These are phyloP conservation scores for Penicillium sp. DNA, from an alignment of 2,329 filamentous ascomycete genomes.

Conservation along the genomic window DNA sequence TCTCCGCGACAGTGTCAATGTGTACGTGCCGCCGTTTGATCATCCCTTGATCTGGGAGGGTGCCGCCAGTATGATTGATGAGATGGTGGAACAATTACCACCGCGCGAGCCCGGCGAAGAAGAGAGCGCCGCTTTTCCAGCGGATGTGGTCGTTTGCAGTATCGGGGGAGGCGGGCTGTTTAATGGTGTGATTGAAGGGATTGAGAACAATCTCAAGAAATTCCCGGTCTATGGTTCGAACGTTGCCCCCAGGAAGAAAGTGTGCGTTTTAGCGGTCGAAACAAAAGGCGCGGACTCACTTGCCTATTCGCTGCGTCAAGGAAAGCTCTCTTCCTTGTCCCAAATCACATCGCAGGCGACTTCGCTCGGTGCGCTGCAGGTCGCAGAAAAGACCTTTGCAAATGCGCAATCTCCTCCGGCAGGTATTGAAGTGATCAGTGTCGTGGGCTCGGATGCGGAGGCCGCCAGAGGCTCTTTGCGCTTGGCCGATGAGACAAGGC, in stretches of 20 bases:
- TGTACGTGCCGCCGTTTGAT: slow-evolving; percentile 37
- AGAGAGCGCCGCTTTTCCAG: slow-evolving; percentile 27
- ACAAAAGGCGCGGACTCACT: slow-evolving; percentile 67
- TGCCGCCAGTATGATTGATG: slow-evolving; percentile 29
- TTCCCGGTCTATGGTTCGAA: background rate
- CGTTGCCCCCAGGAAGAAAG: slow-evolving; percentile 6
- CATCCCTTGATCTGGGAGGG: slow-evolving; percentile 35
- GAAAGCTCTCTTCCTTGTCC: slow-evolving; percentile 53
- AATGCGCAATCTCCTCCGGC: slow-evolving; percentile 46
- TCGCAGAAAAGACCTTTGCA: slow-evolving; percentile 59
- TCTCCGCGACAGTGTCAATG: slow-evolving; percentile 15
- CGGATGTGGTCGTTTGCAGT: slow-evolving; percentile 67
- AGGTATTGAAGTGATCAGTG: slow-evolving; percentile 46
- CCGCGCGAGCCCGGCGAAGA: slow-evolving; percentile 6
- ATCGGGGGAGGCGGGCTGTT: slow-evolving; percentile 75
- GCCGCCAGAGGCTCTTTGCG: slow-evolving; percentile 67
- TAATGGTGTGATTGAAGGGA: slow-evolving; percentile 63
- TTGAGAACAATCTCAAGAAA: slow-evolving; percentile 35
- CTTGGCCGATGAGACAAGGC: slow-evolving; percentile 70
- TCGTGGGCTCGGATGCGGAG: slow-evolving; percentile 65
- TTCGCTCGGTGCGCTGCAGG: slow-evolving; percentile 60
- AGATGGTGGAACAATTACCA: slow-evolving; percentile 33
- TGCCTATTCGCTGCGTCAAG: slow-evolving; percentile 51
- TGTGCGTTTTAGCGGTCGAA: slow-evolving; percentile 61
- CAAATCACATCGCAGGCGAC: slow-evolving; percentile 68